These are phyloP conservation scores for Russula lepida DNA, from an alignment of 768 basidiomycete species.

Conservation along the genomic window DNA sequence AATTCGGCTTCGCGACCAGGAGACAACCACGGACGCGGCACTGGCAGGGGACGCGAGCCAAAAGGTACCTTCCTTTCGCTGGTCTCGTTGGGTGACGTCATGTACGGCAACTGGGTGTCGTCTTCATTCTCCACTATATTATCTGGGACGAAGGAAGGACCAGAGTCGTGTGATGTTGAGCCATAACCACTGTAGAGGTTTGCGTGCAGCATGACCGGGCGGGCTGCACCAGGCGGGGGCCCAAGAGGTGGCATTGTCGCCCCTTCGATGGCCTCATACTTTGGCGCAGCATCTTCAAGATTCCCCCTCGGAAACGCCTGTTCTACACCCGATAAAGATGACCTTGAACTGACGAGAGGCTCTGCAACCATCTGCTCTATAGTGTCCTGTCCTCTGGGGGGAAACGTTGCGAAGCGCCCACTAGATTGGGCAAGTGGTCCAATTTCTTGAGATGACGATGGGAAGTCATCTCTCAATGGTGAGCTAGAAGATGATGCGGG, in stretches of 20 bases:
- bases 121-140: conserved; percentile 21
- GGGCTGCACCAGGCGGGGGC: conserved; percentile 38
- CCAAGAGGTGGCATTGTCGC: conserved; percentile 32
- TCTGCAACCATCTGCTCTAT: conserved; percentile 1
- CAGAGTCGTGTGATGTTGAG: background rate
- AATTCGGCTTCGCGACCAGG: background rate
- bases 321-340: conserved; percentile 14
- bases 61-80: conserved; percentile 12
- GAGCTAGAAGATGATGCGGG: background rate
- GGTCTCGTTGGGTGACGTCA: conserved; percentile 13
- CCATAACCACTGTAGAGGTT: conserved; percentile 2
- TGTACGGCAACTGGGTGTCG: conserved; percentile 27
- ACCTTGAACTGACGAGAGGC: conserved; percentile 11
- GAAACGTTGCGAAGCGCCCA: conserved; percentile 62
- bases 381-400: conserved; percentile 35
- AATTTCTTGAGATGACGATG: background rate
- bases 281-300: conserved; percentile 31
- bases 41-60: conserved; percentile 14
- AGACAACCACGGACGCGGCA: conserved; percentile 1
- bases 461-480: background rate
- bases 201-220: conserved; percentile 22
- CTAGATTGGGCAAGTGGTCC: conserved; percentile 1
- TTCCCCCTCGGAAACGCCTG: background rate
- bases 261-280: conserved; percentile 31
- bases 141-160: conserved; percentile 8